Percentiles rank a stretch among this genome's conserved stretches.
phyloP scores from a whole-genome alignment of 305 asterid genomes.

The Fraxinus ornus region DNA sequence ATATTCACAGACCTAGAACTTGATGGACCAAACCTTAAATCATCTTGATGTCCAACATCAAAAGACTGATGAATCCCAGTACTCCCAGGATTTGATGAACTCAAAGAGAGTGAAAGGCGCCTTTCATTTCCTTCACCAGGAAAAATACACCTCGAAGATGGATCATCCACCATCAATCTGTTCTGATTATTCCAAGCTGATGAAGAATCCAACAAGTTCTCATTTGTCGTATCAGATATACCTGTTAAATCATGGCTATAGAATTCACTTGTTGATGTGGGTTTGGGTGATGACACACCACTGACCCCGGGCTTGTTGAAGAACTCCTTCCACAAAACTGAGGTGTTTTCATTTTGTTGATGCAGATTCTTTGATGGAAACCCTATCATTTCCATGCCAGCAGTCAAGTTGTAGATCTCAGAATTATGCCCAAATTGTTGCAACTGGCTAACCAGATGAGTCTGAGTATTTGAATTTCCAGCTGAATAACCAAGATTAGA shows the following conservation, averaged over 20 bases:
- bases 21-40: slow-evolving; percentile 46
- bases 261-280: slow-evolving; percentile 21
- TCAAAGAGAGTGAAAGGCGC: slow-evolving; percentile 83
- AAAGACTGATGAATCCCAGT: slow-evolving; percentile 61
- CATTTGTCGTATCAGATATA: slow-evolving; percentile 31
- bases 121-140: slow-evolving; percentile 63
- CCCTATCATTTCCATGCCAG: slow-evolving; percentile 72
- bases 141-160: slow-evolving; percentile 55
- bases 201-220: slow-evolving; percentile 28
- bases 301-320: slow-evolving; percentile 29
- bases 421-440: slow-evolving; percentile 46
- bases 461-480: slow-evolving; percentile 31
- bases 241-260: slow-evolving; percentile 35
- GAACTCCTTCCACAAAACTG: slow-evolving; percentile 50
- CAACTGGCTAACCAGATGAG: slow-evolving; percentile 35
- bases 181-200: slow-evolving; percentile 33
- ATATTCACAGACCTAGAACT: slow-evolving; percentile 48
- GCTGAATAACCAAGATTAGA: slow-evolving; percentile 33
- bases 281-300: slow-evolving; percentile 43
- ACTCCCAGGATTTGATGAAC: slow-evolving; percentile 56
- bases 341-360: slow-evolving; percentile 10
- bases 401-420: slow-evolving; percentile 62
- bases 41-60: slow-evolving; percentile 52
- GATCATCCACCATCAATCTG: slow-evolving; percentile 41
- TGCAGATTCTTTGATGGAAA: slow-evolving; percentile 45